Evolutionary conservation across 495 filamentous ascomycete species (phyloP), one percentile per base, ranked within the genome.

Genomic region (Clohesyomyces aquaticus): DNA sequence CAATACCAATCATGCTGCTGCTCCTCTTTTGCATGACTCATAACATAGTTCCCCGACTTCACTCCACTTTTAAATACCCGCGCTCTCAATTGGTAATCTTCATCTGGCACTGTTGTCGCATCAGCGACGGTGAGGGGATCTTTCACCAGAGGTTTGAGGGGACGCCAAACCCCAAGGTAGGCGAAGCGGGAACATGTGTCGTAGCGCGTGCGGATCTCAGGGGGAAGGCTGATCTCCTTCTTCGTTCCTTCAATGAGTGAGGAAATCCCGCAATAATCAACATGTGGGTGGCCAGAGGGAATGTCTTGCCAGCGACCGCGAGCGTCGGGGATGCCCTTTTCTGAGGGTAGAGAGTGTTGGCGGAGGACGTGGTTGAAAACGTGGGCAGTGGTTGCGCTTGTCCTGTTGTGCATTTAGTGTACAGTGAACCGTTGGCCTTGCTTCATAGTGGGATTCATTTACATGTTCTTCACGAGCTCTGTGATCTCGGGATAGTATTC

Each of bases 341-440:
- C 45, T 4, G 4, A 6, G 45, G 45, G 45, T 18, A n/a, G 18
- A 18, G 45, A 47, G 45, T 47, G n/a, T 23, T n/a, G 16, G 45
- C 45, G 6, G 21, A 47, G 16, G 21, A 47, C 45, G 45, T 47
- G 45, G 45, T 47, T 47, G 45, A 47, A 47, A n/a, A 47, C 45
- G 45, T 47, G 45, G 45, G n/a, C 45, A 4, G 45, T 47, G 45
- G 45, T 8, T 18, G 45, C n/a, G n/a, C 45, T n/a, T n/a, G 45
- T 47, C 45, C 45, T 47, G n/a, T 38, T 14, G 14, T 6, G 6
- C 6, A 6, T 6, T 38, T 14, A 38, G 32, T 38, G 32, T 38
- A 38, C 6, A 38, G 14, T 38, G 6, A 38, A 6, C 32, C 32
- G 6, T 6, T 14, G 32, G 32, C 32, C 6, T 38, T 38, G 6